Conservation (phyloP, 2,329 filamentous ascomycete genomes). For the Capronia epimyces region DNA sequence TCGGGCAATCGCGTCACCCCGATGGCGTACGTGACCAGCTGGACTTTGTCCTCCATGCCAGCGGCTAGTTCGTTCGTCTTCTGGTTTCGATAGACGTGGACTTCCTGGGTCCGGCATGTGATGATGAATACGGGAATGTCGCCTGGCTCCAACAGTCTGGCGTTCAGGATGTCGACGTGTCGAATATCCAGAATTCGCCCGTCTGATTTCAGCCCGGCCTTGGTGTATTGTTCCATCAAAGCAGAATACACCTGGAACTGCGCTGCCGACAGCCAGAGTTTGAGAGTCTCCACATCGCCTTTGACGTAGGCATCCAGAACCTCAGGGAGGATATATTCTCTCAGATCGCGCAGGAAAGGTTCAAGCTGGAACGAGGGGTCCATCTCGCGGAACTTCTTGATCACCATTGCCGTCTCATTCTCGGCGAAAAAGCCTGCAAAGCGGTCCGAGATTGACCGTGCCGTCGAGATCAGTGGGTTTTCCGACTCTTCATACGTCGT, state of each 20-base stretch:
- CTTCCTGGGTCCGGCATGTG: constrained; percentile 92
- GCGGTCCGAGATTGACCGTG: constrained; percentile 86
- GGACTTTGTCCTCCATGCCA: constrained; percentile 98
- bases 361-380: constrained; percentile 93
- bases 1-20: constrained; percentile 90
- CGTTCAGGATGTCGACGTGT: constrained; percentile 68
- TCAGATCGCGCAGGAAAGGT: constrained; percentile 87
- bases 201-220: constrained; percentile 87
- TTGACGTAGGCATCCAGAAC: constrained; percentile 97
- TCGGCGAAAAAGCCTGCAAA: constrained; percentile 96
- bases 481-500: constrained; percentile 91
- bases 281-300: constrained; percentile 83
- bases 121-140: constrained; percentile 85
- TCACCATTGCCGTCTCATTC: constrained; percentile 94
- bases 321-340: constrained; percentile 96
- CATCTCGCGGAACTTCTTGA: constrained; percentile 96
- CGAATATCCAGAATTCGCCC: constrained; percentile 93
- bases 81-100: constrained; percentile 90
- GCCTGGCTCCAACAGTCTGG: constrained; percentile 45
- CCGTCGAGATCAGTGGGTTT: constrained; percentile 88
- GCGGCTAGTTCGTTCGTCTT: constrained; percentile 86
- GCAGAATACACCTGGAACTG: constrained; percentile 96
- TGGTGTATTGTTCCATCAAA: constrained; percentile 93
- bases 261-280: constrained; percentile 91
- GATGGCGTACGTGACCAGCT: constrained; percentile 96